Evolutionary conservation across 306 rosid species (phyloP).

Genomic region (Geum urbanum): DNA sequence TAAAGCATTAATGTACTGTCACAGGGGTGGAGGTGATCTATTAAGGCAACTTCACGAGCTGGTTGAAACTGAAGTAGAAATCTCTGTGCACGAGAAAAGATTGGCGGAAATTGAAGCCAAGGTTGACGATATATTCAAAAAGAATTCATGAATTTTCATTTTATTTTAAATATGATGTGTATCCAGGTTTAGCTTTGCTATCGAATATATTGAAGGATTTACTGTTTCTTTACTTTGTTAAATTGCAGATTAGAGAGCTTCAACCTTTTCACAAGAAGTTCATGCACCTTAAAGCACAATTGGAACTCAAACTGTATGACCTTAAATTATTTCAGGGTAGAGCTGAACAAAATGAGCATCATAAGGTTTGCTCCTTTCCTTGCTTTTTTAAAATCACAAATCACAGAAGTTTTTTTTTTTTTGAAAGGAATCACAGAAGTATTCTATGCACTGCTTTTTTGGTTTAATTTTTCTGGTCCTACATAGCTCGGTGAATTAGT

Average conservation of each 20-base stretch:
- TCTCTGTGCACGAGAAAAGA: constrained; percentile 59
- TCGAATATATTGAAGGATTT: background rate
- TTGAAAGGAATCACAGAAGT: background rate
- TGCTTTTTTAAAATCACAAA: constrained; percentile 3
- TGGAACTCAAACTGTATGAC: constrained; percentile 78
- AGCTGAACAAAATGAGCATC: constrained; percentile 95
- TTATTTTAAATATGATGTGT: background rate
- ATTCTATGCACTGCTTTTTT: background rate
- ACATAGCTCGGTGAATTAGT: constrained; percentile 83
- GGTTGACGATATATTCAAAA: constrained; percentile 41
- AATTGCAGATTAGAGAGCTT: constrained; percentile 64
- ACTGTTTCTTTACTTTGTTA: constrained; percentile 17
- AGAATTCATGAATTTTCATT: background rate
- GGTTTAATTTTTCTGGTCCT: background rate
- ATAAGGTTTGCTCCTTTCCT: constrained; percentile 55
- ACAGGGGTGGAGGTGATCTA: constrained; percentile 87
- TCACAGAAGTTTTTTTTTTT: too few species aligned
- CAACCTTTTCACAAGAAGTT: constrained; percentile 74
- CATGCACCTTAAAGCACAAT: constrained; percentile 59
- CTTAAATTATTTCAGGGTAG: constrained; percentile 80
- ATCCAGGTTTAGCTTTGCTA: background rate
- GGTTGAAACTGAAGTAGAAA: constrained; percentile 68
- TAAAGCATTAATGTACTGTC: constrained; percentile 25
- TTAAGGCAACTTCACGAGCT: constrained; percentile 75
- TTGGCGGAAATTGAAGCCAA: constrained; percentile 62